These are phyloP conservation scores for Isatis tinctoria DNA, from an alignment of 345 rosid species.

Conservation along the genomic window DNA sequence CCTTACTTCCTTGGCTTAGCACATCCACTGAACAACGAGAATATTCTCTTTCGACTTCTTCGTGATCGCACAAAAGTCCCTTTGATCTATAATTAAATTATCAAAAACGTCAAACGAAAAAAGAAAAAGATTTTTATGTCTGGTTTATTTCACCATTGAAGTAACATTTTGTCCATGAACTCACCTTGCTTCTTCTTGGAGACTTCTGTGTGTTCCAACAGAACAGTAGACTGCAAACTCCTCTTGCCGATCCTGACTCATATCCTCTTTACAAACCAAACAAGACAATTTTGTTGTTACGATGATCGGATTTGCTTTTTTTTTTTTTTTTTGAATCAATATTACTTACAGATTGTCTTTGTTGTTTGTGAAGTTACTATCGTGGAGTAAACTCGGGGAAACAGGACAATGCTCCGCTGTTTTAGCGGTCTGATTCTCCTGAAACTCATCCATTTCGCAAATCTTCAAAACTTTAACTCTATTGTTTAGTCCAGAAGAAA, in stretches of 20 bases:
- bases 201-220: slow-evolving; percentile 71
- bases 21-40: slow-evolving; percentile 69
- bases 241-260: slow-evolving; percentile 65
- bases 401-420: slow-evolving; percentile 50
- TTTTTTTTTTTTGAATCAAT: neutral
- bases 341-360: slow-evolving; percentile 80
- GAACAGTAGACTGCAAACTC: slow-evolving; percentile 79
- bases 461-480: slow-evolving; percentile 62
- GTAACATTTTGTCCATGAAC: neutral
- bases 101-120: slow-evolving; percentile 3
- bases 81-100: slow-evolving; percentile 41
- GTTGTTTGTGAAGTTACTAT: slow-evolving; percentile 44
- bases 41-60: slow-evolving; percentile 40
- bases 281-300: slow-evolving; percentile 2
- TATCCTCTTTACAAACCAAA: slow-evolving; percentile 49
- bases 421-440: slow-evolving; percentile 49
- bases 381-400: slow-evolving; percentile 81
- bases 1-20: slow-evolving; percentile 51
- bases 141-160: neutral
- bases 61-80: slow-evolving; percentile 44
- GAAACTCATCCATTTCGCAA: slow-evolving; percentile 38
- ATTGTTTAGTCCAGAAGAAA: slow-evolving; percentile 45
- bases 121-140: neutral
- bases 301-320: neutral
- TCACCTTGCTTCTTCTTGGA: slow-evolving; percentile 57